phyloP scores from a whole-genome alignment of 2,329 filamentous ascomycete species.

The Hymenoscyphus fructigenus region DNA sequence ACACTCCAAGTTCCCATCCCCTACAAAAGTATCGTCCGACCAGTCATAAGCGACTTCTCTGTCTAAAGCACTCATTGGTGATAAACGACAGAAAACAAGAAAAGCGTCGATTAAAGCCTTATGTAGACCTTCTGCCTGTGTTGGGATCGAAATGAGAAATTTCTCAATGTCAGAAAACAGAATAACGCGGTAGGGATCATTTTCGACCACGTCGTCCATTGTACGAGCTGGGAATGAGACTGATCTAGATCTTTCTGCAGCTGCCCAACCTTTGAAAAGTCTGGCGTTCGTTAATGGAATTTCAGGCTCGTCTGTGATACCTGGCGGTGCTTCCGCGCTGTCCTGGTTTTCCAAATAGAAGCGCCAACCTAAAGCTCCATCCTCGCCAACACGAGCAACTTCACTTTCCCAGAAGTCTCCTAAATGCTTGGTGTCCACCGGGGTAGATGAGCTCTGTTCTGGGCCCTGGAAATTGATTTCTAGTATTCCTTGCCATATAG shows the following conservation, averaged over 20 bases:
- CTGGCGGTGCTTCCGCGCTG: constrained; percentile 20
- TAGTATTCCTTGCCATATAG: constrained; percentile 78
- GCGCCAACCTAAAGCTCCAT: constrained; percentile 68
- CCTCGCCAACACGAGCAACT: constrained; percentile 73
- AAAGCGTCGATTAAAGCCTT: constrained; percentile 66
- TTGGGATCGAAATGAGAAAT: constrained; percentile 56
- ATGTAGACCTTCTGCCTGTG: constrained; percentile 38
- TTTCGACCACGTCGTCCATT: constrained; percentile 69
- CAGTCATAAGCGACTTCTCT: constrained; percentile 33
- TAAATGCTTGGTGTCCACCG: constrained; percentile 46
- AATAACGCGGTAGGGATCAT: constrained; percentile 81
- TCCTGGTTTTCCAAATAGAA: constrained; percentile 44
- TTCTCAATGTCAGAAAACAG: constrained; percentile 74
- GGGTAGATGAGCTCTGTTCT: constrained; percentile 21
- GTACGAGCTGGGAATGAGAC: constrained; percentile 68
- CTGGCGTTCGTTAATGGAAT: constrained; percentile 18
- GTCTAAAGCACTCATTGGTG: constrained; percentile 43
- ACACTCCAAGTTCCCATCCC: constrained; percentile 40
- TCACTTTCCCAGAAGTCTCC: constrained; percentile 87
- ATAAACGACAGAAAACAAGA: constrained; percentile 64
- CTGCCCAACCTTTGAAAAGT: constrained; percentile 46
- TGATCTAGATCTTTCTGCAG: constrained; percentile 53
- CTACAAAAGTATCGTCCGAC: constrained; percentile 55
- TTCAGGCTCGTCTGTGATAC: constrained; percentile 23
- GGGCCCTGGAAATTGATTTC: constrained; percentile 69